A percentile compares a stretch with the other conserved stretches of the same genome.
phyloP scores from a whole-genome alignment of 192 early-diverging fungal species.

The Podila minutissima region DNA sequence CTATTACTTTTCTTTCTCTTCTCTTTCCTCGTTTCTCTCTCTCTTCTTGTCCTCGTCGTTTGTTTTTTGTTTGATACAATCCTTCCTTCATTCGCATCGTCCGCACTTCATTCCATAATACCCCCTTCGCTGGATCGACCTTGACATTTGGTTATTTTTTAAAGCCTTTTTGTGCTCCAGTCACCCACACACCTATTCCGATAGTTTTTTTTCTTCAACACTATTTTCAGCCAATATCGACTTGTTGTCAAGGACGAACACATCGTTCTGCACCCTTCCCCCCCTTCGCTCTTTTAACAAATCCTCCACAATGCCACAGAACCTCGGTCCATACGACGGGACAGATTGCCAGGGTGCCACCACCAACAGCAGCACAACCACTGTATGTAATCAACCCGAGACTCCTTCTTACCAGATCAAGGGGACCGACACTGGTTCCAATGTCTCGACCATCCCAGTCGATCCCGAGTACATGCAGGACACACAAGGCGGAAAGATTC shows the following conservation, averaged over 20 bases:
- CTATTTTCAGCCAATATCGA: background rate
- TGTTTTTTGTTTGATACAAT: background rate
- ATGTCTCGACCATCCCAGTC: background rate
- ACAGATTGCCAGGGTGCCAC: background rate
- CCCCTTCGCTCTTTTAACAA: no score
- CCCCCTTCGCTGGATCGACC: no score
- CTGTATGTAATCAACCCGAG: background rate
- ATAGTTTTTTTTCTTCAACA: background rate
- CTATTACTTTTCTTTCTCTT: no score
- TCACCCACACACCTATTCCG: background rate
- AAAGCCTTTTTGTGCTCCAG: no score
- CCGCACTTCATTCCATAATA: no score
- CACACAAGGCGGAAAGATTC: background rate
- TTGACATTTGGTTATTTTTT: no score
- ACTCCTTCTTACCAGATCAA: no score
- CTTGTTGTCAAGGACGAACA: background rate
- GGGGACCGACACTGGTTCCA: no score
- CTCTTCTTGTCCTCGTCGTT: background rate
- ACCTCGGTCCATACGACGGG: background rate
- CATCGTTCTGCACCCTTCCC: no score
- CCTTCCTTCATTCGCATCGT: background rate
- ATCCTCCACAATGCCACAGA: background rate
- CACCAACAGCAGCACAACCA: constrained; percentile 15
- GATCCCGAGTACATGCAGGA: background rate
- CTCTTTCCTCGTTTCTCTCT: constrained; percentile 1